A percentile compares a stretch with the other conserved stretches of the same genome.
Conservation (phyloP, 179 eudicot genomes). For the Silene vulgaris region DNA sequence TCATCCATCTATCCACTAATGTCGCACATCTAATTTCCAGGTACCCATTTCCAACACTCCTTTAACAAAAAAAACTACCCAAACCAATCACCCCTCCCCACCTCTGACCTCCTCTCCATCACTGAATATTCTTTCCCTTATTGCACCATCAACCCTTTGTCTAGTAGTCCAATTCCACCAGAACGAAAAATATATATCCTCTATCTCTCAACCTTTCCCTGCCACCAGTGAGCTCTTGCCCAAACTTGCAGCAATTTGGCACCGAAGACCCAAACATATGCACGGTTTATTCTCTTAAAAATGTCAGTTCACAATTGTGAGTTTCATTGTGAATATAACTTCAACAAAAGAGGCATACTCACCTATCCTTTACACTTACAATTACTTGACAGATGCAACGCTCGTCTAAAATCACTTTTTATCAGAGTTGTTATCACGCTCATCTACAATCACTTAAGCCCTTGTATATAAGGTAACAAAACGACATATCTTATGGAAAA, state of each 20-base stretch:
- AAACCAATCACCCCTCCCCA: not conserved
- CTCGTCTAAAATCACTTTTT: not conserved
- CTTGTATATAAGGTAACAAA: no score
- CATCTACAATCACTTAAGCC: not conserved
- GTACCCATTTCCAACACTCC: slow-evolving; percentile 10
- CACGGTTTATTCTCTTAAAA: not conserved
- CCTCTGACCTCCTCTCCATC: not conserved
- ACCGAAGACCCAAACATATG: not conserved
- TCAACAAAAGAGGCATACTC: not conserved
- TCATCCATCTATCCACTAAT: not conserved
- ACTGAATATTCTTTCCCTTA: not conserved
- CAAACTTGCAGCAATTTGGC: not conserved
- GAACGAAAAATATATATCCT: not conserved
- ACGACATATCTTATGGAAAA: not conserved
- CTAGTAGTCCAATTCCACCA: not conserved
- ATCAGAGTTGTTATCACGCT: not conserved
- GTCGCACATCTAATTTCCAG: not conserved
- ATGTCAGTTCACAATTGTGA: not conserved
- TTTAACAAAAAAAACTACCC: not conserved
- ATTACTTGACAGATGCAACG: not conserved
- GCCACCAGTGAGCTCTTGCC: not conserved
- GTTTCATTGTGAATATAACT: not conserved
- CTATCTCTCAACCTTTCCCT: not conserved
- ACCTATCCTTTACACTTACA: not conserved
- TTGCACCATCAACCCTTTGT: not conserved